Evolutionary conservation across 805 yeast species (phyloP).

Genomic region (Lachancea thermotolerans): DNA sequence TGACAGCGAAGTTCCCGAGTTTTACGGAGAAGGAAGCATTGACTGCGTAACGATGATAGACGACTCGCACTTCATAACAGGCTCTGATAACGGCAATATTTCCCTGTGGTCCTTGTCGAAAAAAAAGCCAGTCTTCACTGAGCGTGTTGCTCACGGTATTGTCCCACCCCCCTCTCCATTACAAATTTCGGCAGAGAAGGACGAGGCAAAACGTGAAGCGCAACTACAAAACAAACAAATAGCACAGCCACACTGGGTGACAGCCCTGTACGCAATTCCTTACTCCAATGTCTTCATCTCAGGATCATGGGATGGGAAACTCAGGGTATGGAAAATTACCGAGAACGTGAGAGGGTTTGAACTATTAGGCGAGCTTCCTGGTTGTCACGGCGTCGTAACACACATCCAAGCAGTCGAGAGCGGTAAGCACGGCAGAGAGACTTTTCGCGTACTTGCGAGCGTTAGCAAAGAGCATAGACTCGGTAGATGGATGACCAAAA

Average conservation of each 20-base stretch:
- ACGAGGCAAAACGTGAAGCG: slow-evolving; percentile 29
- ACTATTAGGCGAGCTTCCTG: slow-evolving; percentile 47
- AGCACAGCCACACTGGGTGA: slow-evolving; percentile 78
- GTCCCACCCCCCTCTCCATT: slow-evolving; percentile 43
- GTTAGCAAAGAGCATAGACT: slow-evolving; percentile 79
- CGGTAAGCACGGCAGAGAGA: slow-evolving; percentile 47
- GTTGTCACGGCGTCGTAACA: slow-evolving; percentile 65
- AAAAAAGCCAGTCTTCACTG: slow-evolving; percentile 74
- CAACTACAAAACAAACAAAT: slow-evolving; percentile 51
- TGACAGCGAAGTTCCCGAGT: slow-evolving; percentile 31
- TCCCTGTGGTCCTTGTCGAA: slow-evolving; percentile 86
- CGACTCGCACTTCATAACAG: slow-evolving; percentile 88
- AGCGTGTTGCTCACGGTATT: slow-evolving; percentile 72
- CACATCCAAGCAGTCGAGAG: slow-evolving; percentile 49
- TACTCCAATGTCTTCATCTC: slow-evolving; percentile 76
- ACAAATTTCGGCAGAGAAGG: slow-evolving; percentile 48
- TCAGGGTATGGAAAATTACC: slow-evolving; percentile 72
- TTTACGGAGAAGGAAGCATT: slow-evolving; percentile 75
- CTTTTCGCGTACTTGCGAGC: slow-evolving; percentile 54
- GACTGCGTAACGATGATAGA: slow-evolving; percentile 89
- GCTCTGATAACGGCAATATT: slow-evolving; percentile 88
- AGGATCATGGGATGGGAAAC: slow-evolving; percentile 81
- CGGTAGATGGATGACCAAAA: slow-evolving; percentile 75
- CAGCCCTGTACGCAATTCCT: slow-evolving; percentile 75
- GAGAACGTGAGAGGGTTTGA: slow-evolving; percentile 57